Conservation (phyloP, 257 asterid species). For the Thymus mandschuricus region DNA sequence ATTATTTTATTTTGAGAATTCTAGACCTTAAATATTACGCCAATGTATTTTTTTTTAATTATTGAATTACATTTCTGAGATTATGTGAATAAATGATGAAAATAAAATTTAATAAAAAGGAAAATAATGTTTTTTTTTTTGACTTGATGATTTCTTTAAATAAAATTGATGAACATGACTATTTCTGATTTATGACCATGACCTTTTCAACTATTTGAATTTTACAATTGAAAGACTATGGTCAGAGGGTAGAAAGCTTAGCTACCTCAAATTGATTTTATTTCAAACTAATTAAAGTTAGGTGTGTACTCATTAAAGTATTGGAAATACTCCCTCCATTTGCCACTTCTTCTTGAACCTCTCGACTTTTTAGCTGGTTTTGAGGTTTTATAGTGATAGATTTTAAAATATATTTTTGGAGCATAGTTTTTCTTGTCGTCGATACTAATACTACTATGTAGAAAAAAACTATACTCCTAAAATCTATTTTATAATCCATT, state of each 20-base stretch:
- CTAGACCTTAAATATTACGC: neutral
- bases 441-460: no score
- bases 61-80: no score
- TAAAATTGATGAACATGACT: neutral
- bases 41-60: no score
- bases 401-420: no score
- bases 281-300: neutral
- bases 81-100: no score
- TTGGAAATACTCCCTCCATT: no score
- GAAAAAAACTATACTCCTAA: no score
- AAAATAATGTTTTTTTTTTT: neutral
- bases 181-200: neutral
- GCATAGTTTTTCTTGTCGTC: no score
- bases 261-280: neutral
- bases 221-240: neutral
- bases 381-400: no score
- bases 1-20: neutral
- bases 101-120: neutral
- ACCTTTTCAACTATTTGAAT: neutral
- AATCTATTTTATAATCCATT: no score
- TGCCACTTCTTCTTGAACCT: no score
- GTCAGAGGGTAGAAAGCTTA: constrained; percentile 4
- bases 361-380: no score
- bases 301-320: neutral
- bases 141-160: constrained; percentile 15